These are phyloP conservation scores for Viola odorata DNA, from an alignment of 345 rosid genomes.

Conservation along the genomic window DNA sequence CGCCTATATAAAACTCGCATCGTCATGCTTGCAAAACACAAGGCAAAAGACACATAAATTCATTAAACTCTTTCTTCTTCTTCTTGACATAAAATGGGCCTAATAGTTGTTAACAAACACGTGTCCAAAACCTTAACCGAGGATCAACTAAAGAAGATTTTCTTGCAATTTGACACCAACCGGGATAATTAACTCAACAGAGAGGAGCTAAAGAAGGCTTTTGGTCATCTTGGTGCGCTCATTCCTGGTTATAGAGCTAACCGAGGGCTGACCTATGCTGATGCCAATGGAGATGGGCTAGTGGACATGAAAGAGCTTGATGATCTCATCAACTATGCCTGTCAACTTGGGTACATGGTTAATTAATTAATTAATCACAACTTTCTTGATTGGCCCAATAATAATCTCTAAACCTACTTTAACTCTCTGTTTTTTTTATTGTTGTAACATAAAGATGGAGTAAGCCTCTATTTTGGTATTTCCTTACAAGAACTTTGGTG, in stretches of 20 bases:
- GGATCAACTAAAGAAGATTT: not conserved
- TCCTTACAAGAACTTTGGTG: too few relatives aligned
- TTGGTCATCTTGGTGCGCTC: not conserved
- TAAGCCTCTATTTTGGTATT: too few relatives aligned
- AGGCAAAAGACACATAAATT: not conserved
- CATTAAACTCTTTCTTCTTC: not conserved
- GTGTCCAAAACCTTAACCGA: not conserved
- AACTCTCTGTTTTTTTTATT: too few relatives aligned
- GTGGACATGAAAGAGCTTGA: slow-evolving; percentile 1
- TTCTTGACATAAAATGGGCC: not conserved
- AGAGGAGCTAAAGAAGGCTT: not conserved
- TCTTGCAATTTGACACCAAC: slow-evolving; percentile 3
- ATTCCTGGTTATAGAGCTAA: not conserved
- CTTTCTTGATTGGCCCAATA: too few relatives aligned
- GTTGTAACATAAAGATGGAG: too few relatives aligned
- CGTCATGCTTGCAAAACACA: not conserved
- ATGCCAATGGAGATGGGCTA: slow-evolving; percentile 3
- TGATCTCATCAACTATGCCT: slow-evolving; percentile 3
- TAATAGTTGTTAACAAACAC: too few relatives aligned
- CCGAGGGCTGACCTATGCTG: not conserved
- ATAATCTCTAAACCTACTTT: too few relatives aligned
- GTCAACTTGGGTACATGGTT: not conserved
- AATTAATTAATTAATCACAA: too few relatives aligned
- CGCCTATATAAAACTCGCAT: not conserved
- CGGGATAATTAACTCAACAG: not conserved